phyloP scores from a whole-genome alignment of 1,284 basidiomycete species.

The Pyrrhoderma lamaoense region DNA sequence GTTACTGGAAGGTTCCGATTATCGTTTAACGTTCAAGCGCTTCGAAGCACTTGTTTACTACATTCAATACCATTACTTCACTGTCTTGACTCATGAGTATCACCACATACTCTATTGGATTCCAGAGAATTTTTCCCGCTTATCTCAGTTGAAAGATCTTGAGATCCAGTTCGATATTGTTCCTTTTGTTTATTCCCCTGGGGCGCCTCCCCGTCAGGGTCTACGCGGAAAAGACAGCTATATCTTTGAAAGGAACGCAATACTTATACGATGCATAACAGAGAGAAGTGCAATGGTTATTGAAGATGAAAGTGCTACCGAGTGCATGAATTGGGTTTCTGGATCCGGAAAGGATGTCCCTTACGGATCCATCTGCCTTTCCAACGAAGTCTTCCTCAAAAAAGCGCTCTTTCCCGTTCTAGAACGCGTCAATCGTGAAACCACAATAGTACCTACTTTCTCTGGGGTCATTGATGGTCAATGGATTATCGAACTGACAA shows the following conservation, averaged over 20 bases:
- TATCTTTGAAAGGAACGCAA: constrained; percentile 15
- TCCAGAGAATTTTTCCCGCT: constrained; percentile 17
- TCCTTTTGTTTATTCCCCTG: constrained; percentile 7
- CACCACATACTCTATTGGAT: constrained; percentile 28
- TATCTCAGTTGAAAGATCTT: constrained; percentile 15
- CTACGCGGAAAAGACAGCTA: constrained; percentile 6
- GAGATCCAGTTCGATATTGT: constrained; percentile 25
- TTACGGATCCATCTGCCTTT: constrained; percentile 27
- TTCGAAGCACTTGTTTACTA: constrained; percentile 27
- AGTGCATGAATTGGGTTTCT: constrained; percentile 23
- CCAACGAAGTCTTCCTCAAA: constrained; percentile 26
- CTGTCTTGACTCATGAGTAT: constrained; percentile 22
- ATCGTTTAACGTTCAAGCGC: constrained; percentile 24
- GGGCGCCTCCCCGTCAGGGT: constrained; percentile 2
- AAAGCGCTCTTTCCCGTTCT: constrained; percentile 25
- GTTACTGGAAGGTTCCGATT: constrained; percentile 21
- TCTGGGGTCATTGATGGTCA: constrained; percentile 24
- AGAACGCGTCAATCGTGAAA: constrained; percentile 26
- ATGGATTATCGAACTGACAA: constrained; percentile 25
- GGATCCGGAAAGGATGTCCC: constrained; percentile 20
- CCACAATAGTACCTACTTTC: constrained; percentile 28
- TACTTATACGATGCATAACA: constrained; percentile 27
- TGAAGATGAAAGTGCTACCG: constrained; percentile 19
- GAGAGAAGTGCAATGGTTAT: constrained; percentile 25
- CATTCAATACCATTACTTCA: constrained; percentile 27